These are phyloP conservation scores for Lepiota subincarnata DNA, from an alignment of 768 basidiomycete species.

Conservation along the genomic window DNA sequence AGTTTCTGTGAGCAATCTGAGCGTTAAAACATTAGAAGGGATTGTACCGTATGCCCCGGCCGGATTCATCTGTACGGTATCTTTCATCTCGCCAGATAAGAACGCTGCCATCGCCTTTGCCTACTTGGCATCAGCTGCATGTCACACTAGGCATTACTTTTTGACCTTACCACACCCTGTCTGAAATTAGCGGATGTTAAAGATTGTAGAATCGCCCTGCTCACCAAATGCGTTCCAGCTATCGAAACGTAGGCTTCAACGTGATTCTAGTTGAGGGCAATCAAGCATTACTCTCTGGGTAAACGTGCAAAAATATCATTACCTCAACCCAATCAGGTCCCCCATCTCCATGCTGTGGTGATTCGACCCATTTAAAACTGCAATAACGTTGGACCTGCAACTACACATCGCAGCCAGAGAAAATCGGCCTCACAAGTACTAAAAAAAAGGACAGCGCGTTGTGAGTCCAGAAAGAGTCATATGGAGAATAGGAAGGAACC, in stretches of 20 bases:
- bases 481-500: slow-evolving; percentile 17
- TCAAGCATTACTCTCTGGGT: slow-evolving; percentile 3
- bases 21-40: background rate
- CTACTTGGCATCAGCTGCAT: slow-evolving; percentile 28
- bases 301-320: slow-evolving; percentile 8
- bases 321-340: slow-evolving; percentile 93
- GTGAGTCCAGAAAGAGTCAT: background rate
- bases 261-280: slow-evolving; percentile 50
- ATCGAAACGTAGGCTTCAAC: slow-evolving; percentile 83
- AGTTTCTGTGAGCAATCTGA: background rate
- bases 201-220: slow-evolving; percentile 17
- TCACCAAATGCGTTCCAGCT: slow-evolving; percentile 81
- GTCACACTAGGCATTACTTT: background rate
- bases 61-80: slow-evolving; percentile 83
- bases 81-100: slow-evolving; percentile 92
- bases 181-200: slow-evolving; percentile 2
- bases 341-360: slow-evolving; percentile 73
- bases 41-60: slow-evolving; percentile 69
- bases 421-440: slow-evolving; percentile 77
- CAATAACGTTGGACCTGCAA: background rate
- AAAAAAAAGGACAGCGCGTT: slow-evolving; percentile 13
- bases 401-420: slow-evolving; percentile 5
- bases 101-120: slow-evolving; percentile 95
- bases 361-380: slow-evolving; percentile 97
- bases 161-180: slow-evolving; percentile 62